phyloP scores from a whole-genome alignment of 306 rosid genomes.

The Acacia confusa region DNA sequence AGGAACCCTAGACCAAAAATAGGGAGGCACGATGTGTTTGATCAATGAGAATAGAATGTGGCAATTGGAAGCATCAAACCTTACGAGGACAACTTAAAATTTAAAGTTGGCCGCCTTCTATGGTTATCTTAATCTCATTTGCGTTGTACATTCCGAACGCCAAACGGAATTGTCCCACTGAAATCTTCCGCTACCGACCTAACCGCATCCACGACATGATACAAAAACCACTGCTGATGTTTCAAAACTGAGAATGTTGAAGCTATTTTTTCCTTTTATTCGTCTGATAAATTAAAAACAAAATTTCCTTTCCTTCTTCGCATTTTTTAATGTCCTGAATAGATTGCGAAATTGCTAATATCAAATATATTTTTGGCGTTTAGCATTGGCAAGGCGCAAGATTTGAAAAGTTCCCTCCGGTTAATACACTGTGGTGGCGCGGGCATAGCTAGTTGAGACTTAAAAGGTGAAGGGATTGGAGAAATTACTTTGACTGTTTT shows the following conservation, averaged over 20 bases:
- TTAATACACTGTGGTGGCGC: background rate
- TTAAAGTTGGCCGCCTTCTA: constrained; percentile 23
- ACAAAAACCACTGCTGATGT: background rate
- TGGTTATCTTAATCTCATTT: background rate
- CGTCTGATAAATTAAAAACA: background rate
- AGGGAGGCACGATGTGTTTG: background rate
- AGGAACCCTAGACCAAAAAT: constrained; percentile 13
- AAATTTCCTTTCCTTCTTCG: background rate
- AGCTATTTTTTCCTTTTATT: background rate
- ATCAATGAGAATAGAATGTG: constrained; percentile 18
- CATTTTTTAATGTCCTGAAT: background rate
- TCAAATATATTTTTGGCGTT: background rate
- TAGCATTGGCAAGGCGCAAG: background rate
- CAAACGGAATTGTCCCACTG: background rate
- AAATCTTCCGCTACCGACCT: constrained; percentile 3
- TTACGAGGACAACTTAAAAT: background rate
- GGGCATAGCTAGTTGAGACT: background rate
- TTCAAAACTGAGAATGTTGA: background rate
- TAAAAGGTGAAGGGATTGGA: background rate
- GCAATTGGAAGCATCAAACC: constrained; percentile 11
- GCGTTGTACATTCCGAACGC: background rate
- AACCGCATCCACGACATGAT: background rate
- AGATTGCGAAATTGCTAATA: background rate
- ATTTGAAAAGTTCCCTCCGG: background rate
- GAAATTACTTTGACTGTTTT: background rate